Percentiles rank a stretch among this genome's conserved stretches.
These are phyloP conservation scores for Rosa persica DNA, from an alignment of 306 rosid genomes.

Conservation along the genomic window DNA sequence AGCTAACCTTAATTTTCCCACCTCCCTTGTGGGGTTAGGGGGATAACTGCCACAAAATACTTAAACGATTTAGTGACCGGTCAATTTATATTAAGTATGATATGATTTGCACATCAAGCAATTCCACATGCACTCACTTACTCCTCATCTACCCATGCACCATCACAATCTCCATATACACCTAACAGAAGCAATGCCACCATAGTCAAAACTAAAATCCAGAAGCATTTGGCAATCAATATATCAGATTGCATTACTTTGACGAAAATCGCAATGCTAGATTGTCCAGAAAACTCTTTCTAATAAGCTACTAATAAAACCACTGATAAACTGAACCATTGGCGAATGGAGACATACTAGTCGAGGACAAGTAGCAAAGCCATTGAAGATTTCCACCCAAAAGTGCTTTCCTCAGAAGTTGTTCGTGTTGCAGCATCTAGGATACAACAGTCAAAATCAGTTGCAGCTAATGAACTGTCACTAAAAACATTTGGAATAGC, in stretches of 20 bases:
- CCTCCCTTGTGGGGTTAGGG: constrained; percentile 51
- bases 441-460: constrained; percentile 7
- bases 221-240: background rate
- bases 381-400: constrained; percentile 58
- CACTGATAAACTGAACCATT: background rate
- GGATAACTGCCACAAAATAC: constrained; percentile 55
- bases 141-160: constrained; percentile 85
- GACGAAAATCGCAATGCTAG: background rate
- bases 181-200: constrained; percentile 42
- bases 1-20: constrained; percentile 55
- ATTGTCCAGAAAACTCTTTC: background rate
- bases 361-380: constrained; percentile 84
- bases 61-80: constrained; percentile 27
- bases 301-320: background rate
- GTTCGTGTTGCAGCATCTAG: constrained; percentile 74
- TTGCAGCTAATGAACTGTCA: constrained; percentile 15
- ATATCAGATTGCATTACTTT: background rate
- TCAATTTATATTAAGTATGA: constrained; percentile 17
- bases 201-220: constrained; percentile 8
- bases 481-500: constrained; percentile 8
- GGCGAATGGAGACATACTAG: constrained; percentile 47
- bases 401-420: constrained; percentile 52
- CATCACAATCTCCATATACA: constrained; percentile 72
- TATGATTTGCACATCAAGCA: constrained; percentile 26
- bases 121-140: constrained; percentile 48